Conservation (phyloP, 306 rosid genomes). For the Acacia confusa region DNA sequence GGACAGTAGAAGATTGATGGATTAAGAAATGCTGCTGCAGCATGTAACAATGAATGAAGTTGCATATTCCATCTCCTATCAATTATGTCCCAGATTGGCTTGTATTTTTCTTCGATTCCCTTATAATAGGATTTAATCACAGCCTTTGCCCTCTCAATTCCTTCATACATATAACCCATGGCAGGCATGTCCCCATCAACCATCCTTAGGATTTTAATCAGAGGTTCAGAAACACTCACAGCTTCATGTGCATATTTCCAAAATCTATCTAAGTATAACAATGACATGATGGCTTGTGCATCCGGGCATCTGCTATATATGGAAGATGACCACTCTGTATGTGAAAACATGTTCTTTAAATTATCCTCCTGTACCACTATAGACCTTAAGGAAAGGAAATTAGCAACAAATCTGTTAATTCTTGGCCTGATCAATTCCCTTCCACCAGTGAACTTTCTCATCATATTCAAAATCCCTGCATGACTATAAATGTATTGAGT, state of each 20-base stretch:
- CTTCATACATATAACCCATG: slow-evolving; percentile 65
- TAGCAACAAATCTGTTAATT: slow-evolving; percentile 49
- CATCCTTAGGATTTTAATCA: slow-evolving; percentile 58
- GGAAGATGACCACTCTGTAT: slow-evolving; percentile 45
- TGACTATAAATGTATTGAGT: slow-evolving; percentile 52
- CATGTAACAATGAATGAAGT: slow-evolving; percentile 60
- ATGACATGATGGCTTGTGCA: slow-evolving; percentile 48
- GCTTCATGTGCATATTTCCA: slow-evolving; percentile 71
- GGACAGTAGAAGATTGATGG: slow-evolving; percentile 59
- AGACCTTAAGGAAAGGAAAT: slow-evolving; percentile 70
- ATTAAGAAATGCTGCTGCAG: slow-evolving; percentile 76
- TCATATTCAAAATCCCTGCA: slow-evolving; percentile 50
- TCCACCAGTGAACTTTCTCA: slow-evolving; percentile 66
- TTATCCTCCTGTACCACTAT: slow-evolving; percentile 59
- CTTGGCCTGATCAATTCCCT: slow-evolving; percentile 60
- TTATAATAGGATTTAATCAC: slow-evolving; percentile 53
- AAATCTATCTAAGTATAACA: slow-evolving; percentile 58
- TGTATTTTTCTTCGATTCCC: slow-evolving; percentile 59
- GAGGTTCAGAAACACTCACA: slow-evolving; percentile 61
- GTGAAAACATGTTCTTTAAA: slow-evolving; percentile 65
- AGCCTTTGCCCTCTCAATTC: slow-evolving; percentile 62
- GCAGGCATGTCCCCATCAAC: slow-evolving; percentile 82
- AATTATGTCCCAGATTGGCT: slow-evolving; percentile 56
- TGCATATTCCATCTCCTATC: slow-evolving; percentile 68
- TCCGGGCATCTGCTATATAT: slow-evolving; percentile 47